A percentile compares a stretch with the other conserved stretches of the same genome.
Conservation (phyloP, 371 early-diverging fungal species). For the Lichtheimia hyalospora region DNA sequence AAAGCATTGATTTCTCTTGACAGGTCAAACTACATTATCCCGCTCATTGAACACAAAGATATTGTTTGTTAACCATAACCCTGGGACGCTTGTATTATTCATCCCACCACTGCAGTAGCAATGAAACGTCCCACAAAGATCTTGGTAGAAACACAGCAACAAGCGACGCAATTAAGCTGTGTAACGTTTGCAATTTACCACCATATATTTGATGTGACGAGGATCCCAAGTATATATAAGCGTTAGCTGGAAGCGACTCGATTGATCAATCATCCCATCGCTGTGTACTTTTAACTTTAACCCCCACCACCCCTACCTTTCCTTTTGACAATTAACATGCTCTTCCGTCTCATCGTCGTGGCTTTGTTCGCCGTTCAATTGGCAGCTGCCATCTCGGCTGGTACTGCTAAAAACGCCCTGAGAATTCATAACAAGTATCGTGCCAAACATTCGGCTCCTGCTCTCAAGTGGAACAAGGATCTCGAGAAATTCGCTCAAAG, state of each 20-base stretch:
- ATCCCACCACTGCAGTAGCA: too few species aligned
- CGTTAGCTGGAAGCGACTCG: too few species aligned
- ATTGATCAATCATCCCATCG: too few species aligned
- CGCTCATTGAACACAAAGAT: neutral
- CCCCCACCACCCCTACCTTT: conserved; percentile 53
- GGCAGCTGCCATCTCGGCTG: conserved; percentile 6
- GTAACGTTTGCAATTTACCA: too few species aligned
- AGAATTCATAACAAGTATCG: conserved; percentile 47
- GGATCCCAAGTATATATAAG: too few species aligned
- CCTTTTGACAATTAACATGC: conserved; percentile 4
- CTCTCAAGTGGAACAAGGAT: conserved; percentile 43
- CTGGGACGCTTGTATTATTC: too few species aligned
- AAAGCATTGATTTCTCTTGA: too few species aligned
- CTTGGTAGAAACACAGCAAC: conserved; percentile 1
- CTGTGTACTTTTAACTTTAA: conserved; percentile 22
- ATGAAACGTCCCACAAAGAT: too few species aligned
- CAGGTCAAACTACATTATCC: neutral
- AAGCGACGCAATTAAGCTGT: too few species aligned
- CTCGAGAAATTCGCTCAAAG: conserved; percentile 49
- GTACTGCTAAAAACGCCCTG: conserved; percentile 19
- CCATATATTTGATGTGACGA: too few species aligned
- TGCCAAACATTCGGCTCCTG: conserved; percentile 39
- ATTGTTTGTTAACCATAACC: neutral
- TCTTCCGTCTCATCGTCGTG: conserved; percentile 8
- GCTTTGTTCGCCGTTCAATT: neutral